Evolutionary conservation across 1,139 yeast species (phyloP), one percentile per base, ranked within the genome.

Genomic region (Hansenula sp.): DNA sequence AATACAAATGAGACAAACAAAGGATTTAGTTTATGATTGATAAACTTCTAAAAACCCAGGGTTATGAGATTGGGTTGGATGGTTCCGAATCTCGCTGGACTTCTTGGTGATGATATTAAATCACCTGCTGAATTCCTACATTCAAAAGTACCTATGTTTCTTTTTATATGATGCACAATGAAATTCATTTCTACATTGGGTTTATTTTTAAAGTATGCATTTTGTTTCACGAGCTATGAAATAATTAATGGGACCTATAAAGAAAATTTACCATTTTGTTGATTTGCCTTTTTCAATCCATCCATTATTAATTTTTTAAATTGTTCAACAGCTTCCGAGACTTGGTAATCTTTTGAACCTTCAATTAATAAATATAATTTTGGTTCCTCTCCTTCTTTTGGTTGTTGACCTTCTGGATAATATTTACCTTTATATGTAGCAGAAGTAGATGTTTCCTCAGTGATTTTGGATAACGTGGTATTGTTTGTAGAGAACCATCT

Each of bases 361-460:
- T 93, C 98, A 32, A 93, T 81, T 38, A 87, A 69, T 36, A 93
- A 66, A 55, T 85, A 88, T 45, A 93, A 68, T 63, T 88, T 89
- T 1, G 90, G 88, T 28, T 85, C 90, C 3, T 80, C 84, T 1
- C 67, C 65, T 38, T 68, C 63, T 31, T 65, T 53, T 0, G 81
- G 80, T 4, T 63, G 65, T 35, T 73, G 71, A 0, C 81, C 79
- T 41, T 54, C 59, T 1, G 90, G 80, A 55, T 87, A 85, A 60
- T 68, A 91, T 49, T 76, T 79, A 12, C 99, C 99, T 59, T 83
- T 88, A 42, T 81, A 80, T 1, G 97, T 90, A 41, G 91, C 81
- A 5, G 96, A 82, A 1, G 93, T 82, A 1, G 83, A 76, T 0
- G 94, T 84, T 37, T 80, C 71, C 41, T 88, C 96, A 41, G 81